These are phyloP conservation scores for Medakamo hakoo DNA, from an alignment of 139 green algal species.

Conservation along the genomic window DNA sequence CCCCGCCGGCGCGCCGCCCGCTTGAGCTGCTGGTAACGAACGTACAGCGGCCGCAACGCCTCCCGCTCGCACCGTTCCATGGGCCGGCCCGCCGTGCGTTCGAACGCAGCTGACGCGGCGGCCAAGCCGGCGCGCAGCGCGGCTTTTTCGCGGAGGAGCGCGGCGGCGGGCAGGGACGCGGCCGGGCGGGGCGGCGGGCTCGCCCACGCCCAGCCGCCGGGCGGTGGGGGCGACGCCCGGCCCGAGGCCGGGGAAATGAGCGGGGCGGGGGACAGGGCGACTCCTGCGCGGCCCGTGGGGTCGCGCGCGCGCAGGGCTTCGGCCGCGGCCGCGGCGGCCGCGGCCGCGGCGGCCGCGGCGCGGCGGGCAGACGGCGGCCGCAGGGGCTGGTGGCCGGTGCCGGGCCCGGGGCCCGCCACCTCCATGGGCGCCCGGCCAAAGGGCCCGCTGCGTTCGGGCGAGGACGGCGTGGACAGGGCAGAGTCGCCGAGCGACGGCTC, in stretches of 20 bases:
- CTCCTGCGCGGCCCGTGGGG: background rate
- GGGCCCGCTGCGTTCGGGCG: too few relatives aligned
- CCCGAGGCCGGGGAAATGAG: too few relatives aligned
- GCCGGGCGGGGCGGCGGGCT: too few relatives aligned
- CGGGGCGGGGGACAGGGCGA: too few relatives aligned
- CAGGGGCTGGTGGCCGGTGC: too few relatives aligned
- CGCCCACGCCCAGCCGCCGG: background rate
- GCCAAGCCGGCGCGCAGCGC: background rate
- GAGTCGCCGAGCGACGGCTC: too few relatives aligned
- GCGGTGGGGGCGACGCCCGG: too few relatives aligned
- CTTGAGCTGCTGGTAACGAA: constrained; percentile 1
- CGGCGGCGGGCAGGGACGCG: background rate
- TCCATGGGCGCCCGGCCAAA: too few relatives aligned
- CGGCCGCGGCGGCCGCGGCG: background rate
- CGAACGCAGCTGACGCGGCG: too few relatives aligned
- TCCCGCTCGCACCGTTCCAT: background rate
- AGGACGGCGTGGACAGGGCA: too few relatives aligned
- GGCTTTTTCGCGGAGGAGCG: background rate
- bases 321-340: background rate
- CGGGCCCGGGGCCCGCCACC: too few relatives aligned
- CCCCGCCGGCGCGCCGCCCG: background rate
- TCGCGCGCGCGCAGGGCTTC: background rate
- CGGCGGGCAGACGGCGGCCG: background rate
- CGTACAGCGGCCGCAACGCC: constrained; percentile 2
- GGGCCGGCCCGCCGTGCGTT: background rate